Evolutionary conservation across 2,329 filamentous ascomycete genomes (phyloP).

Genomic region (Akanthomyces dipterigenus): DNA sequence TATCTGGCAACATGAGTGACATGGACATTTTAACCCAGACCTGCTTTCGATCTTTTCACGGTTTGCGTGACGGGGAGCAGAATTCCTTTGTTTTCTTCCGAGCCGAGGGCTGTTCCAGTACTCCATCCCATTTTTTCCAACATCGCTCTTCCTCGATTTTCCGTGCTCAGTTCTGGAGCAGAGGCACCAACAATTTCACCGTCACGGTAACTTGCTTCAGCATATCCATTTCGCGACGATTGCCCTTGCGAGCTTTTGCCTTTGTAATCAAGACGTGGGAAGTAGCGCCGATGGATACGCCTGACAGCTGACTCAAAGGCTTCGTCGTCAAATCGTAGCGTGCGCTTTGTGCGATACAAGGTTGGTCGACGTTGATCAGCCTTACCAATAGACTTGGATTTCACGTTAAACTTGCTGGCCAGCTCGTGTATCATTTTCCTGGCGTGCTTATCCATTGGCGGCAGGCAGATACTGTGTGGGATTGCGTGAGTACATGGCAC

Average conservation of each 20-base stretch:
- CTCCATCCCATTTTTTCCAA: slow-evolving; percentile 98
- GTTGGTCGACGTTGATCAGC: slow-evolving; percentile 68
- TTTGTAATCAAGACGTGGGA: slow-evolving; percentile 44
- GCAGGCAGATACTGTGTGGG: slow-evolving; percentile 43
- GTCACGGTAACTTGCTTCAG: slow-evolving; percentile 60
- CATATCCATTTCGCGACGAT: slow-evolving; percentile 19
- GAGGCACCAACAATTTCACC: slow-evolving; percentile 83
- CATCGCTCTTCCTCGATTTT: slow-evolving; percentile 80
- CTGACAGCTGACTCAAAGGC: slow-evolving; percentile 43
- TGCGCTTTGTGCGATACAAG: slow-evolving; percentile 67
- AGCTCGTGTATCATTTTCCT: slow-evolving; percentile 77
- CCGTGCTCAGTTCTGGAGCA: slow-evolving; percentile 74
- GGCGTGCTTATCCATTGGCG: slow-evolving; percentile 74
- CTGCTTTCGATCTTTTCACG: slow-evolving; percentile 79
- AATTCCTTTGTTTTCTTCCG: slow-evolving; percentile 79
- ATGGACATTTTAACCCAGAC: slow-evolving; percentile 55
- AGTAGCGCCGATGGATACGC: slow-evolving; percentile 46
- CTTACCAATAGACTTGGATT: slow-evolving; percentile 74
- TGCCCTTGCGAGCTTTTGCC: slow-evolving; percentile 28
- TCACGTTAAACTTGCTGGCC: slow-evolving; percentile 67
- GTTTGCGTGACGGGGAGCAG: slow-evolving; percentile 78
- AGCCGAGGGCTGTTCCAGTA: slow-evolving; percentile 75
- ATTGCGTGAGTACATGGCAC: slow-evolving; percentile 41
- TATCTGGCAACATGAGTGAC: slow-evolving; percentile 19
- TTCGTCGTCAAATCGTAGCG: slow-evolving; percentile 51